A percentile compares a stretch with the other conserved stretches of the same genome.
Evolutionary conservation across 2,329 filamentous ascomycete genomes (phyloP).

Genomic region (Teratosphaeria nubilosa): DNA sequence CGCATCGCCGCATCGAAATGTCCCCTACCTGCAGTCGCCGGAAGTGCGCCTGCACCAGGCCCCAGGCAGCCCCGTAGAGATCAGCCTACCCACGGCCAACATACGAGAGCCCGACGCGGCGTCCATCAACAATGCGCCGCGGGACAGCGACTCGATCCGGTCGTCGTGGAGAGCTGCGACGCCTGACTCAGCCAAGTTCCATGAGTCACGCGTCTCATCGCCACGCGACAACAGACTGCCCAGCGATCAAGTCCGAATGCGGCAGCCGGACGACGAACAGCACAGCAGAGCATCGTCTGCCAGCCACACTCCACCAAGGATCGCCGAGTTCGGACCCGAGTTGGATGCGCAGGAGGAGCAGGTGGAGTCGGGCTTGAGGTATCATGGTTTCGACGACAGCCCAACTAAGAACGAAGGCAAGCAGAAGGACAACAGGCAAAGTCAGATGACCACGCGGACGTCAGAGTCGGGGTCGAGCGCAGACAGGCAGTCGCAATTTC

Average conservation of each 20-base stretch:
- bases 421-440: conserved; percentile 18
- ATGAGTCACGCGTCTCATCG: conserved; percentile 10
- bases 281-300: conserved; percentile 9
- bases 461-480: conserved; percentile 20
- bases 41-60: conserved; percentile 23
- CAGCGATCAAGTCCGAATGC: conserved; percentile 6
- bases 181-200: conserved; percentile 13
- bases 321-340: conserved; percentile 17
- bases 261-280: neutral
- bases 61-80: conserved; percentile 24
- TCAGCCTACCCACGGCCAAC: conserved; percentile 19
- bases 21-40: conserved; percentile 5
- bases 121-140: conserved; percentile 11
- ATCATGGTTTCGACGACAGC: conserved; percentile 36
- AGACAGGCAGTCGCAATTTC: conserved; percentile 15
- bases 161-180: conserved; percentile 11
- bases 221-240: conserved; percentile 11
- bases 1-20: neutral
- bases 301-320: conserved; percentile 6
- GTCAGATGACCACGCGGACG: conserved; percentile 22
- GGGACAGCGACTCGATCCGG: conserved; percentile 9
- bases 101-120: conserved; percentile 21
- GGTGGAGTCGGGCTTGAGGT: conserved; percentile 38
- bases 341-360: conserved; percentile 15
- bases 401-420: conserved; percentile 11